phyloP scores from a whole-genome alignment of 306 rosid species.

The Benincasa hispida region DNA sequence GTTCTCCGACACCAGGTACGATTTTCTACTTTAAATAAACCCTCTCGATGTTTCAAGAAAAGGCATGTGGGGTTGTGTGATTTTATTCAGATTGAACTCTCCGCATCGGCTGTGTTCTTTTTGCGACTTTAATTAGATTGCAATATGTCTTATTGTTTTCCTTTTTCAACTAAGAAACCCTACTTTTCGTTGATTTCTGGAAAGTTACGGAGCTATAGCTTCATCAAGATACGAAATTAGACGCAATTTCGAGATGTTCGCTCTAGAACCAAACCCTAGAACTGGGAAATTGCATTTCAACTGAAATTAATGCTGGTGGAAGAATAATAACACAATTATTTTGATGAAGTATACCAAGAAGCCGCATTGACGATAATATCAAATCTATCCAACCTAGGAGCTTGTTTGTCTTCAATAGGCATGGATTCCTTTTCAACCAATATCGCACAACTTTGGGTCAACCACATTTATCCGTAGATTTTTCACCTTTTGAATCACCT shows the following conservation, averaged over 20 bases:
- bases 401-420: neutral
- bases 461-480: neutral
- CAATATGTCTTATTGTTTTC: neutral
- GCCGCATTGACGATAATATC: neutral
- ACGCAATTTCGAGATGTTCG: neutral
- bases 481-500: neutral
- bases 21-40: neutral
- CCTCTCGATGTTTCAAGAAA: neutral
- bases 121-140: neutral
- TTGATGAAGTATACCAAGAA: neutral
- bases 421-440: neutral
- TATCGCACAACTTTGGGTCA: neutral
- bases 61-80: neutral
- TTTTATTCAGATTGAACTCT: neutral
- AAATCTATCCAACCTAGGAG: neutral
- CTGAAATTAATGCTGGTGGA: neutral
- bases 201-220: neutral
- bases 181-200: neutral
- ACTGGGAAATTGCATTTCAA: neutral
- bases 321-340: neutral
- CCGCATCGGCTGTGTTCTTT: neutral
- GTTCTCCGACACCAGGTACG: neutral
- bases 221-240: neutral
- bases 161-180: neutral
- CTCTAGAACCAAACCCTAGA: neutral